phyloP scores from a whole-genome alignment of 2,329 filamentous ascomycete genomes.

The Ophiostoma ulmi region DNA sequence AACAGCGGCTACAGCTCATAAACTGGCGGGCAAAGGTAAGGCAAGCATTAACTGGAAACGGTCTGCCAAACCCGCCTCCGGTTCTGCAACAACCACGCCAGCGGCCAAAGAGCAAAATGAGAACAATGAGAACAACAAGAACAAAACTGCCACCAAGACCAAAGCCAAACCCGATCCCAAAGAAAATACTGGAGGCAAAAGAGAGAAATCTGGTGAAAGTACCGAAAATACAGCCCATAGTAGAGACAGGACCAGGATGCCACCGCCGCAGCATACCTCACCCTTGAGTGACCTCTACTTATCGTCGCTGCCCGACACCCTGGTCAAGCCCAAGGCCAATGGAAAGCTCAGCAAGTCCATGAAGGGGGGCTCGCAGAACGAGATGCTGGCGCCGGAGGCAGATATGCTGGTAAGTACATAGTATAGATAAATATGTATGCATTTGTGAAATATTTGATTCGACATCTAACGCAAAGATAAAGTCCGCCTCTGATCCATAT shows the following conservation, averaged over 20 bases:
- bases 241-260: neutral
- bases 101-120: neutral
- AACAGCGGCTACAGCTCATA: neutral
- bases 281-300: conserved; percentile 12
- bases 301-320: conserved; percentile 4
- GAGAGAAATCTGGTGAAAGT: neutral
- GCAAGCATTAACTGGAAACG: neutral
- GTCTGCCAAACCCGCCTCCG: neutral
- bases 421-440: too few relatives aligned
- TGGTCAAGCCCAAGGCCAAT: conserved; percentile 10
- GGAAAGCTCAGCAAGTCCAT: conserved; percentile 23
- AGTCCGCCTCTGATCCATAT: conserved; percentile 20
- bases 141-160: neutral
- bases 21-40: neutral
- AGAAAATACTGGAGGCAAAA: neutral
- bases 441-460: neutral
- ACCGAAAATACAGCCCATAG: neutral
- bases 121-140: too few relatives aligned
- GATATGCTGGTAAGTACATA: neutral
- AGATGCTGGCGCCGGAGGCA: neutral
- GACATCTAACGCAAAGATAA: neutral
- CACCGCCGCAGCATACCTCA: neutral
- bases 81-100: neutral
- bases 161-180: neutral
- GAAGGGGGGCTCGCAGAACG: conserved; percentile 22